Base-by-base conservation (phyloP, 2,329 filamentous ascomycete genomes). In the Alternaria sp. region DNA sequence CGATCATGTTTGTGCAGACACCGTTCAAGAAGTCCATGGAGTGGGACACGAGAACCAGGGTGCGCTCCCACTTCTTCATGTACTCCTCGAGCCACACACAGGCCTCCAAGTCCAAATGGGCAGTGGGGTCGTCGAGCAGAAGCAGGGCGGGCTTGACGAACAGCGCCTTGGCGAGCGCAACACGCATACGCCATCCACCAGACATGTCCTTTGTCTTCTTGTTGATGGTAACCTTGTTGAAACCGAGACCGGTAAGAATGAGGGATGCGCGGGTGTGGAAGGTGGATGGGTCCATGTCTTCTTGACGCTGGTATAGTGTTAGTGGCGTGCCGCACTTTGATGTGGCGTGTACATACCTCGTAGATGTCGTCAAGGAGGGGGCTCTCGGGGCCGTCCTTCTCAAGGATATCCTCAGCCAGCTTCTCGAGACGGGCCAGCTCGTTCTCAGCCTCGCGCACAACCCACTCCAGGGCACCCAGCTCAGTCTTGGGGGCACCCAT, bases 171-270 rank as follows among this genome's bases (percentile, higher is more conserved):
- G 88, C 96, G 65, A 99, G 90, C 61, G 96, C 96, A 63, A 99
- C 96, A 88, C 96, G 93, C 96, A 99, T 99, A 87, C 95, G 90
- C 96, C 96, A 99, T 75, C 96, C 96, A 93, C 96, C 96, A 71
- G 96, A 99, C 96, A 99, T 99, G 82, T 99, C 96, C 89, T 98
- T 99, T 76, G 96, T 99, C 90, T 96, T 97, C 89, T 99, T 99
- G 83, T 96, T 86, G 79, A 99, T 98, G 60, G 96, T 99, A 73
- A 83, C 84, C 87, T 98, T 98, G 90, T 99, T 97, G 89, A 99
- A 99, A 71, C 96, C 96, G 63, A 99, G 91, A 93, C 96, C 96
- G 59, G 96, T 99, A 74, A 99, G 84, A 80, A 99, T 99, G 71
- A 97, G 90, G 59, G 95, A 97, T 65, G 96, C 96, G 79, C 96